These are phyloP conservation scores for Dactylonectria macrodidyma DNA, from an alignment of 2,329 filamentous ascomycete genomes.

Conservation along the genomic window DNA sequence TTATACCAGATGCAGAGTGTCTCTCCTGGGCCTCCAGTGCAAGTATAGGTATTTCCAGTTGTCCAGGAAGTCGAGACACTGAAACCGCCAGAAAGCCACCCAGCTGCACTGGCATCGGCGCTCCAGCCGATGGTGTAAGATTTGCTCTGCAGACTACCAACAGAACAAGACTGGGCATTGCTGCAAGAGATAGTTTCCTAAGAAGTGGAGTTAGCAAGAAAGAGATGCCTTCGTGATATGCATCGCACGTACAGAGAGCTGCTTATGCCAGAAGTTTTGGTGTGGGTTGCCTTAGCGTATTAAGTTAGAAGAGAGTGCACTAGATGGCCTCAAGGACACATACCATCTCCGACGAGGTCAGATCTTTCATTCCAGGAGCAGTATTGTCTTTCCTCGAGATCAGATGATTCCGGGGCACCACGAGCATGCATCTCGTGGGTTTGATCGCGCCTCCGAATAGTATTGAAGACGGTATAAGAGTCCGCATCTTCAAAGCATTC, in stretches of 20 bases:
- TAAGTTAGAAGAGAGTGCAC: not conserved
- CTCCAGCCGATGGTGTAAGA: conserved; percentile 22
- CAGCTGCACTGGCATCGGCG: not conserved
- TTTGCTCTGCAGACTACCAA: not conserved
- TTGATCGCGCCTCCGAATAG: not conserved
- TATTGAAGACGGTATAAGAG: not conserved
- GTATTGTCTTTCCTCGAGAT: too few relatives aligned
- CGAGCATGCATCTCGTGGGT: not conserved
- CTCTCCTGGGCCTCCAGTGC: conserved; percentile 11
- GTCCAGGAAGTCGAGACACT: conserved; percentile 10
- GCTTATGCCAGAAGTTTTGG: conserved; percentile 20
- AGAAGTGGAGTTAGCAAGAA: not conserved
- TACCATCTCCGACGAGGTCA: not conserved
- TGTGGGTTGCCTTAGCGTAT: conserved; percentile 11
- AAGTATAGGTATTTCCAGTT: conserved; percentile 15
- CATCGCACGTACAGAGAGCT: conserved; percentile 12
- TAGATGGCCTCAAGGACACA: not conserved
- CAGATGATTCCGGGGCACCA: too few relatives aligned
- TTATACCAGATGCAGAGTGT: conserved; percentile 24
- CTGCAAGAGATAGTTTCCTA: conserved; percentile 14
- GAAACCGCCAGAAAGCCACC: conserved; percentile 20
- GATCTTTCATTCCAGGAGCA: not conserved
- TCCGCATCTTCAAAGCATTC: not conserved
- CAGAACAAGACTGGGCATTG: conserved; percentile 5
- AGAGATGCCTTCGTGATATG: not conserved